Evolutionary conservation across 2,329 filamentous ascomycete species (phyloP), one percentile per base, ranked within the genome.

Genomic region (Pestalotiopsis sp.): DNA sequence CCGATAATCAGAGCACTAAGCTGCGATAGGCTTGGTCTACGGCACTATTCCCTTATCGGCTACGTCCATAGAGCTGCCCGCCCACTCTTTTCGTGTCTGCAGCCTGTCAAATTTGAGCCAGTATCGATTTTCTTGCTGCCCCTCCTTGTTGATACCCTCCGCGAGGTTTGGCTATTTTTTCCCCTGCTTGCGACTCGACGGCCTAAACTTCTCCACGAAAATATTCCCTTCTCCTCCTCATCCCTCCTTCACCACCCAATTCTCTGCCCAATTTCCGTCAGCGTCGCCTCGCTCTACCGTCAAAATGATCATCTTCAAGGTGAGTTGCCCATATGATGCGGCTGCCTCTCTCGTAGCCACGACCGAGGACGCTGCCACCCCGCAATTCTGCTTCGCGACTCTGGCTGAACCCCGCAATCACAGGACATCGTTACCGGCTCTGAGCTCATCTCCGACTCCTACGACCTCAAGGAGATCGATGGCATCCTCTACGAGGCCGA

Each of bases 391-490:
- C 17, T 55, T 30, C 14, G 48, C 62, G 48, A 22, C 62, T 35
- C 20, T 65, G 39, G 20, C 61, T 52, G 61, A 65, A 65, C 68
- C 68, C 65, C 65, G 65, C 66, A 69, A 68, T 66, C 64, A 59
- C 55, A 99, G 96, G 96, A 99, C 81, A 84, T 96, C 76, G 81
- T 98, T 83, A 92, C 89, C 82, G 93, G 85, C 73, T 67, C 66
- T 68, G 96, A 99, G 91, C 88, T 99, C 82, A 91, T 98, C 90
- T 97, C 96, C 78, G 95, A 98, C 85, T 96, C 92, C 75, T 98
- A 91, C 86, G 86, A 94, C 75, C 82, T 97, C 79, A 94, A 93
- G 85, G 86, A 92, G 81, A 80, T 95, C 71, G 92, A 94, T 81
- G 90, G 89, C 74, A 85, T 92, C 74, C 90, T 92, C 76, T 98